Conservation (phyloP, 139 green algal genomes). For the Yamagishiella unicocca region DNA sequence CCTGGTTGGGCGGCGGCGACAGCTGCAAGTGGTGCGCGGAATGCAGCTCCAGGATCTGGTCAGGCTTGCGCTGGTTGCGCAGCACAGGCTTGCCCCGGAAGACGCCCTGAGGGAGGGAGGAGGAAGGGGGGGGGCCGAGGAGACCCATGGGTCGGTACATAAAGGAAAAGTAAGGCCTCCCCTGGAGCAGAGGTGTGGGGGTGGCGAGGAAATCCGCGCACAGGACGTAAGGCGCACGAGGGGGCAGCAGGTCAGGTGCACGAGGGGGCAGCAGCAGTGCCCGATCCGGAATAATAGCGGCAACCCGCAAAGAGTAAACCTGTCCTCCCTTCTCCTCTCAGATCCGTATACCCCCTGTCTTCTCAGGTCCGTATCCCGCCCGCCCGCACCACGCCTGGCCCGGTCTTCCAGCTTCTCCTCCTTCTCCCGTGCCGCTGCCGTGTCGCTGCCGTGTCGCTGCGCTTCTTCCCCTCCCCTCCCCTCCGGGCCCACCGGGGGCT, state of each 20-base stretch:
- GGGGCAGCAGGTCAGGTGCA: background rate
- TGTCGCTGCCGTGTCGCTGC: too few species aligned
- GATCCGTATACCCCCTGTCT: too few species aligned
- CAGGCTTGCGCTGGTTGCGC: slow-evolving; percentile 30
- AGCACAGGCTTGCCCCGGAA: slow-evolving; percentile 46
- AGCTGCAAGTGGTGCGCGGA: slow-evolving; percentile 2
- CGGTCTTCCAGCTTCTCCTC: too few species aligned
- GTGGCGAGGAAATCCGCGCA: background rate
- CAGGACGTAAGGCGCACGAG: background rate
- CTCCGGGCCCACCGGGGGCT: too few species aligned
- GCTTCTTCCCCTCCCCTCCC: too few species aligned
- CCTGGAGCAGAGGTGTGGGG: background rate
- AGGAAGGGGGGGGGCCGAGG: background rate
- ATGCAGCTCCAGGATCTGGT: slow-evolving; percentile 28
- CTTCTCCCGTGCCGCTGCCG: too few species aligned
- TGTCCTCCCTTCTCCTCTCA: too few species aligned
- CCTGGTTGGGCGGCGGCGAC: background rate
- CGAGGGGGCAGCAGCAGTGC: background rate
- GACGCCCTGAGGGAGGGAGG: slow-evolving; percentile 23
- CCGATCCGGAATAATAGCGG: too few species aligned
- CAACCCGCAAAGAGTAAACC: too few species aligned
- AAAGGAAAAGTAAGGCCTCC: background rate
- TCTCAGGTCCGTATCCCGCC: too few species aligned
- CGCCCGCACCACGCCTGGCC: too few species aligned
- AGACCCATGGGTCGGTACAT: background rate